Evolutionary conservation across 2,329 filamentous ascomycete genomes (phyloP).

Genomic region (Colletotrichum theobromicola): DNA sequence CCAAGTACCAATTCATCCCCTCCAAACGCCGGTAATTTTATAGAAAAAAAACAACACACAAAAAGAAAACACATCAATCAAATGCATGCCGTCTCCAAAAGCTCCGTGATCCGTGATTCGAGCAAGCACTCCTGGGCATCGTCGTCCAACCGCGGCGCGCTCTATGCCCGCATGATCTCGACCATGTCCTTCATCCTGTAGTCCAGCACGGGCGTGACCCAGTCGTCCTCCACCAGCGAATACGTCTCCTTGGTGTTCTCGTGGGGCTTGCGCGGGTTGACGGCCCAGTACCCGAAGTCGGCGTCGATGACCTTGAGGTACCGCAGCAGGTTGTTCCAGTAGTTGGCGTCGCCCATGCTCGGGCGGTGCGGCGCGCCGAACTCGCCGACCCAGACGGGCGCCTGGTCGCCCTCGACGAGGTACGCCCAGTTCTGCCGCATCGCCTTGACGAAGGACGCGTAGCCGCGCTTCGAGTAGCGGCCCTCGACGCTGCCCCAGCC

Average conservation of each 20-base stretch:
- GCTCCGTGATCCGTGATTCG: neutral
- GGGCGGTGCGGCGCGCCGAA: slow-evolving; percentile 63
- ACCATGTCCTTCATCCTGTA: slow-evolving; percentile 68
- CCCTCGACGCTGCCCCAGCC: slow-evolving; percentile 69
- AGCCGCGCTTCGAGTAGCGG: slow-evolving; percentile 64
- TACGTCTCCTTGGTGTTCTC: slow-evolving; percentile 64
- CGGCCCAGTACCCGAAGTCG: slow-evolving; percentile 74
- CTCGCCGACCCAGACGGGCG: slow-evolving; percentile 74
- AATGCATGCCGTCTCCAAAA: slow-evolving; percentile 1
- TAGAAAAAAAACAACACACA: neutral
- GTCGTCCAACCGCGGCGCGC: neutral
- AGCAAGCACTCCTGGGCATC: neutral
- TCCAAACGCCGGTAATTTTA: neutral
- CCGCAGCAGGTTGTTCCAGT: slow-evolving; percentile 68
- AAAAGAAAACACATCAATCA: neutral
- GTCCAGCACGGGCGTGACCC: slow-evolving; percentile 66
- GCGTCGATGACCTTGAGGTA: slow-evolving; percentile 64
- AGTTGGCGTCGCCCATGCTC: slow-evolving; percentile 62
- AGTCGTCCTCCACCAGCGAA: slow-evolving; percentile 66
- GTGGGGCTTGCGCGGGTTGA: slow-evolving; percentile 70
- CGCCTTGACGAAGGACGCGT: slow-evolving; percentile 64
- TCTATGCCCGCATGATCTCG: slow-evolving; percentile 50
- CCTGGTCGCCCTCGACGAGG: slow-evolving; percentile 58
- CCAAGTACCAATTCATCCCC: neutral
- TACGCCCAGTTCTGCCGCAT: slow-evolving; percentile 73